A percentile compares a stretch with the other conserved stretches of the same genome.
Conservation (phyloP, 306 rosid genomes). For the Cucumis sativus region Cucumber_9930_V3 NC_026656.2:17164001-17164500, state of each 20-base stretch:
- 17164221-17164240: constrained; percentile 84
- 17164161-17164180: constrained; percentile 5
- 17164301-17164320: constrained; percentile 65
- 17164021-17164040: constrained; percentile 78
- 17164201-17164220: constrained; percentile 78
- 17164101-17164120: background rate
- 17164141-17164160: background rate
- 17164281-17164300: constrained; percentile 88
- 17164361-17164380: constrained; percentile 99
- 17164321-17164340: constrained; percentile 65
- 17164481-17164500: background rate
- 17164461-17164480: background rate
- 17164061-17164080: constrained; percentile 64
- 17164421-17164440: background rate
- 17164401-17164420: background rate
- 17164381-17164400: constrained; percentile 59
- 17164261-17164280: constrained; percentile 34
- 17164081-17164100: constrained; percentile 48
- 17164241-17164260: constrained; percentile 64
- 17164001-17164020: constrained; percentile 36
- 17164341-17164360: constrained; percentile 90
- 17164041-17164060: constrained; percentile 72
- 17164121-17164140: background rate
- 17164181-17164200: constrained; percentile 32
- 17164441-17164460: background rate